phyloP scores from a whole-genome alignment of 2,329 filamentous ascomycete species.

The Lachnellula subtilissima region DNA sequence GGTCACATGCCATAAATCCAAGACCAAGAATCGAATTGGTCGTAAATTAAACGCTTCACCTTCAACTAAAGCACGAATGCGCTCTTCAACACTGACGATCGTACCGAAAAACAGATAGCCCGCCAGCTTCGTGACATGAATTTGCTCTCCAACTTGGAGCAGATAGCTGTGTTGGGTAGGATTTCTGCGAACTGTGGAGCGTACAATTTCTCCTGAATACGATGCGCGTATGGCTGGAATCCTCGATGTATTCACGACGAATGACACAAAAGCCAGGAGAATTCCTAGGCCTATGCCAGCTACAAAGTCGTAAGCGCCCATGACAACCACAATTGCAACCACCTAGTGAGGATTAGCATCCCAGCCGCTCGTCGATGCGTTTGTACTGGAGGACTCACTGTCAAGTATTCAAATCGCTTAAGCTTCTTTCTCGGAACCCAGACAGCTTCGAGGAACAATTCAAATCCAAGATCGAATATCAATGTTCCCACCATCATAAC shows the following conservation, averaged over 20 bases:
- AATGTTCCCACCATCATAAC: conserved; percentile 95
- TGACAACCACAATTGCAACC: conserved; percentile 83
- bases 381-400: conserved; percentile 45
- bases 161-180: conserved; percentile 85
- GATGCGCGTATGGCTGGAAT: conserved; percentile 83
- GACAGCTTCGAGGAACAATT: conserved; percentile 82
- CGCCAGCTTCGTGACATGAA: conserved; percentile 83
- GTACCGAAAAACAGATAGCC: conserved; percentile 99
- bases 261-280: conserved; percentile 81
- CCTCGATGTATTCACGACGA: conserved; percentile 85
- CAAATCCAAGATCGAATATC: conserved; percentile 92
- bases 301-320: conserved; percentile 97
- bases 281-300: conserved; percentile 90
- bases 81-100: conserved; percentile 89
- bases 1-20: conserved; percentile 85
- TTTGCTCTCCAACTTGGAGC: conserved; percentile 78
- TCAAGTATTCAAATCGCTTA: conserved; percentile 81
- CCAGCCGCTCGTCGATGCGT: not conserved
- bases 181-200: conserved; percentile 88
- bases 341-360: conserved; percentile 43
- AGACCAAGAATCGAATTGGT: conserved; percentile 82
- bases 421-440: conserved; percentile 86
- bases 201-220: conserved; percentile 85
- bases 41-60: conserved; percentile 72
- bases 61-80: conserved; percentile 75